Percentiles rank a stretch among this genome's conserved stretches.
These are phyloP conservation scores for Phytophthora hybrid DNA, from an alignment of 352 stramenopile genomes.

Conservation along the genomic window DNA sequence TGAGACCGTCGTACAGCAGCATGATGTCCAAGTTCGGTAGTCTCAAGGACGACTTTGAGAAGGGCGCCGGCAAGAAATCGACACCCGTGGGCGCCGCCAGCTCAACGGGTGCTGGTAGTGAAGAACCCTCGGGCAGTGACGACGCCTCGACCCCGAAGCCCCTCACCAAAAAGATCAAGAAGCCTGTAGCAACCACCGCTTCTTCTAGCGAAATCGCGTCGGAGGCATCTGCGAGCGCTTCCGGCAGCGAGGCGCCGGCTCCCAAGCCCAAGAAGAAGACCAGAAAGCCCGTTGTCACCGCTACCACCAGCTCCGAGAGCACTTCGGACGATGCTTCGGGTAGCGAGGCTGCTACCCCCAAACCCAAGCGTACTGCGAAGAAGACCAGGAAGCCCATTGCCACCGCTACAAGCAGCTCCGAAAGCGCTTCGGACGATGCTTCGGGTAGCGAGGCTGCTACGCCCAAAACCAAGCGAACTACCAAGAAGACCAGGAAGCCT, in stretches of 20 bases:
- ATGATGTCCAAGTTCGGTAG: conserved; percentile 36
- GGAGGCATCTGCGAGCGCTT: background rate
- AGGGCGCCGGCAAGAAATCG: background rate
- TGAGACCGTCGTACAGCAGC: conserved; percentile 11
- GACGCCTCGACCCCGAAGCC: conserved; percentile 1
- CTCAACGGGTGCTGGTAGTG: conserved; percentile 12
- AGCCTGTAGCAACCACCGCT: background rate
- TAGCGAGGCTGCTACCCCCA: too few species aligned
- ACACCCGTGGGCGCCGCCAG: background rate
- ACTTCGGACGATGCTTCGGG: too few species aligned
- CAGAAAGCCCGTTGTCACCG: background rate
- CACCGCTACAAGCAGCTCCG: too few species aligned
- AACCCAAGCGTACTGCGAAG: too few species aligned
- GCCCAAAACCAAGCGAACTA: background rate
- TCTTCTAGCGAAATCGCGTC: background rate
- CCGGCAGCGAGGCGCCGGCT: background rate
- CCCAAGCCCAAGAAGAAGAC: conserved; percentile 4
- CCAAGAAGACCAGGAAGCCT: conserved; percentile 16
- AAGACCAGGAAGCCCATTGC: too few species aligned
- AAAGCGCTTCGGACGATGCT: too few species aligned
- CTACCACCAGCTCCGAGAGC: conserved; percentile 2
- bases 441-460: conserved; percentile 12
- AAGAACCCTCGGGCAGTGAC: background rate
- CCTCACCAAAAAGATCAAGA: conserved; percentile 24
- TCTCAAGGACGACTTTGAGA: conserved; percentile 16